These are phyloP conservation scores for Dryas alaskensis DNA, from an alignment of 306 rosid genomes.

Conservation along the genomic window DNA sequence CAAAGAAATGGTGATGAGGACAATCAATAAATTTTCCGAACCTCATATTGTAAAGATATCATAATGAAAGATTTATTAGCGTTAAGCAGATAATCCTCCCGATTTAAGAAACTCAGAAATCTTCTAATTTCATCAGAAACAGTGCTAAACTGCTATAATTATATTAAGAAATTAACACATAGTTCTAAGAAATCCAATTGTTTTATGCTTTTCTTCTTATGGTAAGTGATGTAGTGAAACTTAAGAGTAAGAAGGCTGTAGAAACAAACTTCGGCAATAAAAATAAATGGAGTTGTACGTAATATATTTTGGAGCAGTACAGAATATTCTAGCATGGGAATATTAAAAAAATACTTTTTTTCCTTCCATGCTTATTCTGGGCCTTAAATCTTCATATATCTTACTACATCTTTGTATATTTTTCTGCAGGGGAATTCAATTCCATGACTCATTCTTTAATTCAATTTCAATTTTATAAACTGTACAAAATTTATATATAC, in stretches of 20 bases:
- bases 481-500: too few species aligned
- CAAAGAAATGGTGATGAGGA: neutral
- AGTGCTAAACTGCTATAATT: neutral
- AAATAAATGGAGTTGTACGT: too few species aligned
- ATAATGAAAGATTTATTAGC: neutral
- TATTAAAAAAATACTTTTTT: too few species aligned
- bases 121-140: neutral
- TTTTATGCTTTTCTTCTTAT: neutral
- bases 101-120: neutral
- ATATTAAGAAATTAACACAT: neutral
- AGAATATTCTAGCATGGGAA: neutral
- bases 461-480: too few species aligned
- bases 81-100: neutral
- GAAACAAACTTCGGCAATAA: neutral
- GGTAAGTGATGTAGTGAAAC: neutral
- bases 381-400: too few species aligned
- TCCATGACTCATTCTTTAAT: too few species aligned
- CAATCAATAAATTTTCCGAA: neutral
- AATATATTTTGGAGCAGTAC: too few species aligned
- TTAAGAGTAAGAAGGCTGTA: neutral
- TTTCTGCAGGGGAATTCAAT: too few species aligned
- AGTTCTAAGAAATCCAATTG: neutral
- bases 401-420: too few species aligned
- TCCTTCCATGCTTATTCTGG: too few species aligned
- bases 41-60: neutral